phyloP scores from a whole-genome alignment of 2,329 filamentous ascomycete species.

The Microascus cirrosus region DNA sequence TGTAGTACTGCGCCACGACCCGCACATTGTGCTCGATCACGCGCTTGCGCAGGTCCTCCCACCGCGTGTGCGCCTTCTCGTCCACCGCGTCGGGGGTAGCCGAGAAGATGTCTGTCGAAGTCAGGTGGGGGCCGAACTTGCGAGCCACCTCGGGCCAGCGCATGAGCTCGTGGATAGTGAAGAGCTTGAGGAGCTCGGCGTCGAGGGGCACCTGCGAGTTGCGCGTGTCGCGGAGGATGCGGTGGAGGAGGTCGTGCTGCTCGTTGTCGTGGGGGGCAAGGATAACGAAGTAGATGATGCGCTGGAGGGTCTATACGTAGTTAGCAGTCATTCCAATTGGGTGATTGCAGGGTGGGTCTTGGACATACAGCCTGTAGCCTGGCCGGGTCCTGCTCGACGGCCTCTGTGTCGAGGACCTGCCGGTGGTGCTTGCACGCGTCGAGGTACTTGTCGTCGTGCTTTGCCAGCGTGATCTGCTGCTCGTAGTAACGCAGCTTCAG shows the following conservation, averaged over 20 bases:
- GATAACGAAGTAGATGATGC: conserved; percentile 96
- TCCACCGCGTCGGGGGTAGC: conserved; percentile 54
- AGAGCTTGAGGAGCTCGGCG: conserved; percentile 79
- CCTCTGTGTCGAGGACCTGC: conserved; percentile 91
- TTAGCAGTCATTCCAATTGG: conserved; percentile 6
- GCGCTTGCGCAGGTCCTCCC: conserved; percentile 91
- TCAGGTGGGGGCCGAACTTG: conserved; percentile 80
- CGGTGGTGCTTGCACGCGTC: conserved; percentile 98
- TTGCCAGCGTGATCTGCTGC: conserved; percentile 89
- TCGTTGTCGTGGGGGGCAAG: conserved; percentile 97
- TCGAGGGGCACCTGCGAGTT: conserved; percentile 70
- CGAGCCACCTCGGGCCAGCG: conserved; percentile 91
- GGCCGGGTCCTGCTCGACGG: conserved; percentile 78
- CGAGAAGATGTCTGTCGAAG: conserved; percentile 82
- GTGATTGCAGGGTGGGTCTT: neutral
- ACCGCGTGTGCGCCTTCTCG: conserved; percentile 72
- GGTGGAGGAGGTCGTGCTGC: conserved; percentile 92
- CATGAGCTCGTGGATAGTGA: conserved; percentile 95
- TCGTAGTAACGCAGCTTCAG: conserved; percentile 94
- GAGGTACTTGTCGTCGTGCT: conserved; percentile 95
- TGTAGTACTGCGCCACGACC: conserved; percentile 97
- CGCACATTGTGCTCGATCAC: conserved; percentile 99
- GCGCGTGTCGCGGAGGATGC: conserved; percentile 76
- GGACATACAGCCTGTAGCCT: conserved; percentile 70
- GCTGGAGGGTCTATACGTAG: conserved; percentile 61